phyloP scores from a whole-genome alignment of 352 stramenopile species.

The Peronospora belbahrii region DNA sequence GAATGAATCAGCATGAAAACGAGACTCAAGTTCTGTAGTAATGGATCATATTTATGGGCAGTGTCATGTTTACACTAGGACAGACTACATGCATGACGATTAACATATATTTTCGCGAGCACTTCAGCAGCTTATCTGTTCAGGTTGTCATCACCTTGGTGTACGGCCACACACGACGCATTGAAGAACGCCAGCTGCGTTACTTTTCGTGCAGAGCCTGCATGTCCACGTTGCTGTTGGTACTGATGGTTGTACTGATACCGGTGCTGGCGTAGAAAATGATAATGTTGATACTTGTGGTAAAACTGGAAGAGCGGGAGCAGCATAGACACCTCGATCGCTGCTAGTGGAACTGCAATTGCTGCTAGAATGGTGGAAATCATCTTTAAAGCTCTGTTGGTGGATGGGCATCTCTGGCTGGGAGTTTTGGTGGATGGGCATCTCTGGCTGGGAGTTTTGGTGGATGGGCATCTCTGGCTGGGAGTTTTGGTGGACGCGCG shows the following conservation, averaged over 20 bases:
- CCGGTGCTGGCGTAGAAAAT: neutral
- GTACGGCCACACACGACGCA: conserved; percentile 68
- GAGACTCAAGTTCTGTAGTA: conserved; percentile 14
- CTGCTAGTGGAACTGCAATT: conserved; percentile 12
- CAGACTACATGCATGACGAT: conserved; percentile 6
- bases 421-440: conserved; percentile 4
- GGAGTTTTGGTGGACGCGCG: conserved; percentile 3
- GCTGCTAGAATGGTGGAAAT: conserved; percentile 14
- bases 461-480: conserved; percentile 4
- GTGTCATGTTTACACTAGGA: neutral
- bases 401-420: conserved; percentile 1
- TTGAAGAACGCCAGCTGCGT: conserved; percentile 34
- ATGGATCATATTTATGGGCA: conserved; percentile 12
- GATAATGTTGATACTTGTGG: neutral
- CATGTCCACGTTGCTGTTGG: conserved; percentile 48
- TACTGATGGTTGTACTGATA: conserved; percentile 4
- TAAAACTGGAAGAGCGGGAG: neutral
- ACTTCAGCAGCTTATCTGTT: neutral
- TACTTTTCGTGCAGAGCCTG: conserved; percentile 64
- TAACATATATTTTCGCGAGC: conserved; percentile 2
- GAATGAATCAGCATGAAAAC: conserved; percentile 27
- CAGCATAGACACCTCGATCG: conserved; percentile 1
- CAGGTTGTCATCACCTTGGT: conserved; percentile 18
- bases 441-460: conserved; percentile 5
- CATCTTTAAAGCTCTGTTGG: conserved; percentile 10